These are phyloP conservation scores for Cladosporium sp. DNA, from an alignment of 2,329 filamentous ascomycete genomes.

Conservation along the genomic window DNA sequence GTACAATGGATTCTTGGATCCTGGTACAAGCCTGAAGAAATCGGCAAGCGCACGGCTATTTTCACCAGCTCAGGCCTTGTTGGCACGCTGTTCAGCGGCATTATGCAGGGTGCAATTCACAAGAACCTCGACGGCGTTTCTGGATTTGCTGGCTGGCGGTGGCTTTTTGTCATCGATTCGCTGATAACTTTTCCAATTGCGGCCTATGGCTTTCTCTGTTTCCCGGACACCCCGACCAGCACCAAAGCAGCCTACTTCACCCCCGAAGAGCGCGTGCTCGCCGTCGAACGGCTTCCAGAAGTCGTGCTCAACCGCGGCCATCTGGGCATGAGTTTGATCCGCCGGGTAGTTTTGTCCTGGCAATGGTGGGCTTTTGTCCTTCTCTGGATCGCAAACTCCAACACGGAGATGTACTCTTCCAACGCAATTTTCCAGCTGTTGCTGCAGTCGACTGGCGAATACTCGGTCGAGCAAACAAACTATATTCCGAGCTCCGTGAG, in stretches of 20 bases:
- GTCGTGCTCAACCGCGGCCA: conserved; percentile 21
- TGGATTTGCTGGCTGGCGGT: conserved; percentile 41
- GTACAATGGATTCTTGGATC: conserved; percentile 25
- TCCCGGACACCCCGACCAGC: conserved; percentile 40
- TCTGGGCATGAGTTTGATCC: conserved; percentile 21
- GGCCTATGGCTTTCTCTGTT: conserved; percentile 49
- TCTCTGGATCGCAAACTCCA: conserved; percentile 26
- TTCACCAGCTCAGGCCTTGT: conserved; percentile 11
- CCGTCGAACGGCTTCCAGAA: conserved; percentile 22
- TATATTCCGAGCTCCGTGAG: conserved; percentile 25
- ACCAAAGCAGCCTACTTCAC: conserved; percentile 16
- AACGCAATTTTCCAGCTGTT: conserved; percentile 27
- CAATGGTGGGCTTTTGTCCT: conserved; percentile 27
- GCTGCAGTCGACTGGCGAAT: conserved; percentile 21
- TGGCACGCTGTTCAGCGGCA: conserved; percentile 8
- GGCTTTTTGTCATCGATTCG: conserved; percentile 54
- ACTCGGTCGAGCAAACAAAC: conserved; percentile 22
- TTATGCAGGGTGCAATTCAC: conserved; percentile 16
- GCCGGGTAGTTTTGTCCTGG: conserved; percentile 23
- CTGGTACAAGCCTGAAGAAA: conserved; percentile 24
- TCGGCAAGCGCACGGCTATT: conserved; percentile 13
- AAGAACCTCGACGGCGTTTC: conserved; percentile 36
- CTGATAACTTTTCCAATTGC: conserved; percentile 51
- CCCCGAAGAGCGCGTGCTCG: conserved; percentile 18
- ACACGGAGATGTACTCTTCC: conserved; percentile 26